Percentiles rank a stretch among this genome's conserved stretches.
Conservation (phyloP, 2,329 filamentous ascomycete genomes). For the Calonectria crousiana region DNA sequence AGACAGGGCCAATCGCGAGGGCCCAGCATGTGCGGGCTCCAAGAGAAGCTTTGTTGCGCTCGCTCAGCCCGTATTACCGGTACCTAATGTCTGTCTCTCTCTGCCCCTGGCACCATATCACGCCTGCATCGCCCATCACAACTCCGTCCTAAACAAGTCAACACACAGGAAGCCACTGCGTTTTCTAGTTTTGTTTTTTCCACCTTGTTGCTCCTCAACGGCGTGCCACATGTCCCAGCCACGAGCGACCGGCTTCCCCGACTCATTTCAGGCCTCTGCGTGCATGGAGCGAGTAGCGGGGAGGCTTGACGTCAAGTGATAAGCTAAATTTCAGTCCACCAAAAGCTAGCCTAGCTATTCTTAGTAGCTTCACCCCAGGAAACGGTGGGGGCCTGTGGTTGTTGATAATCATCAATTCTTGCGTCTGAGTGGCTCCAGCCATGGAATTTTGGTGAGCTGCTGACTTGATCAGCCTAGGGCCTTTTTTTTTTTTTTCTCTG, state of each 20-base stretch:
- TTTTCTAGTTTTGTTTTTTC: neutral
- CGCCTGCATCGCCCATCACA: neutral
- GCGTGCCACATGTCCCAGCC: neutral
- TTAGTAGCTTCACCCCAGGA: neutral
- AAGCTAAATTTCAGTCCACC: neutral
- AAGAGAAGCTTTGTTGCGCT: neutral
- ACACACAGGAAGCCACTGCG: neutral
- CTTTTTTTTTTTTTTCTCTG: no score
- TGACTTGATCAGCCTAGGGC: neutral
- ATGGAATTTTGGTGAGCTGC: neutral
- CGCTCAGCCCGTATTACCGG: neutral
- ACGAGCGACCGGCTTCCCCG: neutral
- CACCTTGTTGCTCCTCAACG: neutral
- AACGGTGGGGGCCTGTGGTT: neutral
- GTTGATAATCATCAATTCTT: neutral
- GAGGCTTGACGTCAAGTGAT: constrained; percentile 1
- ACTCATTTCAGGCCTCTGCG: neutral
- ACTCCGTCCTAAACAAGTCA: neutral
- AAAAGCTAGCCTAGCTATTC: constrained; percentile 2
- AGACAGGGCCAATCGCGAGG: neutral
- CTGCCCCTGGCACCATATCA: neutral
- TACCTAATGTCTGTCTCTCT: neutral
- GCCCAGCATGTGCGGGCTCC: neutral
- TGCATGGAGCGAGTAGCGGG: neutral
- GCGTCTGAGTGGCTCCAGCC: neutral